A percentile compares a stretch with the other conserved stretches of the same genome.
These are phyloP conservation scores for Perkinsela sp. DNA, from an alignment of 208 protist genomes.

Conservation along the genomic window DNA sequence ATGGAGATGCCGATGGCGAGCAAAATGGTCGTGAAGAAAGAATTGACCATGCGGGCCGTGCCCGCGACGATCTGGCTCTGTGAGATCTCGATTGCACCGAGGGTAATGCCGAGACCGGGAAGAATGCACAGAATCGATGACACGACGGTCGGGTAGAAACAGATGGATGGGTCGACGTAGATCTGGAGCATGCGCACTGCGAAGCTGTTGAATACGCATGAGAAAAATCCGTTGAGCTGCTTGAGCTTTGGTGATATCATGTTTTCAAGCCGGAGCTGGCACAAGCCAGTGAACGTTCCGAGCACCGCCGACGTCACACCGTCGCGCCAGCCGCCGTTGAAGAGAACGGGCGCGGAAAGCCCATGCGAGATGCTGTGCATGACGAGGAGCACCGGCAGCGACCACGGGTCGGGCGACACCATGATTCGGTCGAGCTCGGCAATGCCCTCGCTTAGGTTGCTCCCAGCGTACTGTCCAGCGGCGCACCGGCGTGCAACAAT, in stretches of 20 bases:
- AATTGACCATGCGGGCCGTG: neutral
- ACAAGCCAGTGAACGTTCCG: neutral
- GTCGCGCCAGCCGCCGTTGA: neutral
- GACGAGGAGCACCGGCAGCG: neutral
- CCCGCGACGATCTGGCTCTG: neutral
- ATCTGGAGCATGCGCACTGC: neutral
- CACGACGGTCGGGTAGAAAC: neutral
- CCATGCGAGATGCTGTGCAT: neutral
- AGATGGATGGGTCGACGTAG: neutral
- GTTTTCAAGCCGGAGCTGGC: neutral
- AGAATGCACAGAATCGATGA: neutral
- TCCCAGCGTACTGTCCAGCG: neutral
- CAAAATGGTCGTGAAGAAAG: neutral
- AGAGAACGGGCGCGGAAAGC: neutral
- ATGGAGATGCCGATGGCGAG: neutral
- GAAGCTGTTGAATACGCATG: slow-evolving; percentile 1
- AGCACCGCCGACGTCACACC: neutral
- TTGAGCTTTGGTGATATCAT: neutral
- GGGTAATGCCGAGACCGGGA: neutral
- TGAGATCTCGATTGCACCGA: neutral
- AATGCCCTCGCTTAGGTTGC: neutral
- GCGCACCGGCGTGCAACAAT: neutral
- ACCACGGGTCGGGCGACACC: neutral
- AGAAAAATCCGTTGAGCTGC: neutral
- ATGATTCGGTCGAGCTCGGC: neutral